These are phyloP conservation scores for Rhodotorula babjevae DNA, from an alignment of 768 basidiomycete species.

Conservation along the genomic window DNA sequence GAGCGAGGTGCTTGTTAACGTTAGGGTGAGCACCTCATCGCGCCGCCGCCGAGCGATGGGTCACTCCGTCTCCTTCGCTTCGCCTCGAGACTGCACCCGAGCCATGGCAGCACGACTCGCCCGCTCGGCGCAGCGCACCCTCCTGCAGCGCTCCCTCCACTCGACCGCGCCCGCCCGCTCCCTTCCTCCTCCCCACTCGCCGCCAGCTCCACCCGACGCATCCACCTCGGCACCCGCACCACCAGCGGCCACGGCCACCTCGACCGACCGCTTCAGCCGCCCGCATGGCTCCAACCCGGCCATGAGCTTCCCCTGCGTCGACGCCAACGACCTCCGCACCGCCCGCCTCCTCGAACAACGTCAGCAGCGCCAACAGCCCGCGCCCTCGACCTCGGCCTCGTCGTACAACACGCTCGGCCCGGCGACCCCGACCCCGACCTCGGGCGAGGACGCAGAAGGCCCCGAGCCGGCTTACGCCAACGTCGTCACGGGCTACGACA, in stretches of 20 bases:
- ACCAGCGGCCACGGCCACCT: too few species aligned
- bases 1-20: too few species aligned
- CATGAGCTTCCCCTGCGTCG: slow-evolving; percentile 44
- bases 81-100: neutral
- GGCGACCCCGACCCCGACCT: neutral
- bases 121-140: neutral
- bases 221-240: neutral
- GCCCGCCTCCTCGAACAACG: slow-evolving; percentile 32
- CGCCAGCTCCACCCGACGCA: neutral
- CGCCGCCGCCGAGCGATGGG: too few species aligned
- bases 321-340: slow-evolving; percentile 39
- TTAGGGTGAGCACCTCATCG: too few species aligned
- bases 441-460: slow-evolving; percentile 32
- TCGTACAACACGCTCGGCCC: slow-evolving; percentile 35
- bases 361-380: neutral
- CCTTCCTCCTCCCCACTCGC: neutral
- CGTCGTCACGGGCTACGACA: slow-evolving; percentile 53
- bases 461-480: slow-evolving; percentile 41
- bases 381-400: slow-evolving; percentile 3
- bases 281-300: slow-evolving; percentile 40
- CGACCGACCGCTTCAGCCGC: neutral
- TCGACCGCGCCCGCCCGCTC: neutral
- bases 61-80: too few species aligned
- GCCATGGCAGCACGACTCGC: neutral
- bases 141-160: neutral